A percentile compares a stretch with the other conserved stretches of the same genome.
These are phyloP conservation scores for Alternaria sp. DNA, from an alignment of 2,329 filamentous ascomycete species.

Conservation along the genomic window DNA sequence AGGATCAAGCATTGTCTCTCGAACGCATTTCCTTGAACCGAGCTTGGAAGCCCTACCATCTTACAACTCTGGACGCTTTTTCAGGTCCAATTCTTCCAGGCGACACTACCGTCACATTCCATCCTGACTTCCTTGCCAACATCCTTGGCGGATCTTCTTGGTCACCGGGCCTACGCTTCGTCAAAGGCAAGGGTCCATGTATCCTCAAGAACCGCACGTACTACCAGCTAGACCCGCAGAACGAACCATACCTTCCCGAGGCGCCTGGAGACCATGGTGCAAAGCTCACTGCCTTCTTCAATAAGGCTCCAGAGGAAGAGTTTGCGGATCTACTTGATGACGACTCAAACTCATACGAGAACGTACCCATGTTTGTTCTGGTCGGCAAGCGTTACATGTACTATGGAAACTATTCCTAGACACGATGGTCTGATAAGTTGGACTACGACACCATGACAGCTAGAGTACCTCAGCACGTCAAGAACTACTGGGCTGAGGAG, in stretches of 20 bases:
- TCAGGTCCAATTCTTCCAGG: constrained; percentile 30
- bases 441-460: constrained; percentile 54
- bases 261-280: constrained; percentile 56
- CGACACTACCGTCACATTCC: constrained; percentile 47
- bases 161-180: constrained; percentile 54
- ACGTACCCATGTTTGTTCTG: constrained; percentile 55
- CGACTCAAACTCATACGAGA: constrained; percentile 40
- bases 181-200: constrained; percentile 31
- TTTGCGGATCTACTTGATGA: constrained; percentile 33
- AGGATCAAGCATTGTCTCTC: constrained; percentile 15
- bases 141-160: constrained; percentile 51
- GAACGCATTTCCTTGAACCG: constrained; percentile 22
- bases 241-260: constrained; percentile 55
- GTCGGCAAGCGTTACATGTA: constrained; percentile 50
- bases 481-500: constrained; percentile 52
- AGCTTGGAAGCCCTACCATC: constrained; percentile 50
- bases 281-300: constrained; percentile 59
- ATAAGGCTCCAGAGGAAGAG: constrained; percentile 44
- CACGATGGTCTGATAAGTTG: constrained; percentile 56
- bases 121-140: constrained; percentile 49
- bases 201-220: constrained; percentile 51
- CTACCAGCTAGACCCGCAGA: constrained; percentile 51
- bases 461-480: constrained; percentile 50
- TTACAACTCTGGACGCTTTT: constrained; percentile 44
- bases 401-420: constrained; percentile 58